Evolutionary conservation across 164 flowering plant genomes (phyloP).

Genomic region (Macadamia tetraphylla): DNA sequence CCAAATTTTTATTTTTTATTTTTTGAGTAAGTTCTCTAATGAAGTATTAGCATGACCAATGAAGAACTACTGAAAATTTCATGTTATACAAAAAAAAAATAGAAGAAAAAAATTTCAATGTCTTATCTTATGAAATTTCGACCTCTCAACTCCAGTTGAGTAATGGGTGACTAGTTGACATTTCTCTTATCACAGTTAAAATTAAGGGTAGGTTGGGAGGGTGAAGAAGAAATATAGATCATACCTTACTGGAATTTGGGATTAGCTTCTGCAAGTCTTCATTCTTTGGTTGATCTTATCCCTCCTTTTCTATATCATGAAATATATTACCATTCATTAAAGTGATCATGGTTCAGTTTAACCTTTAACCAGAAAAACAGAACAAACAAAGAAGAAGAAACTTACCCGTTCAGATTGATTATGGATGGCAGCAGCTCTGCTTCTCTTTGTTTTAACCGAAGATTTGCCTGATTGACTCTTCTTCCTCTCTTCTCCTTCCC

Average conservation of each 20-base stretch:
- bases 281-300: conserved; percentile 85
- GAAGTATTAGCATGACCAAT: too few species aligned
- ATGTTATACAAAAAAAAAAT: not conserved
- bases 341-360: too few species aligned
- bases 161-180: too few species aligned
- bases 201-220: too few species aligned
- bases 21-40: too few species aligned
- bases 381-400: not conserved
- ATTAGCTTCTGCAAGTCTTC: conserved; percentile 89
- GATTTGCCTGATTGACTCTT: conserved; percentile 39
- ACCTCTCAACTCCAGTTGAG: too few species aligned
- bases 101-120: too few species aligned
- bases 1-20: too few species aligned
- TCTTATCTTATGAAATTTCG: too few species aligned
- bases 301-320: conserved; percentile 65
- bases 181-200: too few species aligned
- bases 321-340: not conserved
- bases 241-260: conserved; percentile 89
- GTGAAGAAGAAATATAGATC: not conserved
- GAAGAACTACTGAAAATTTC: too few species aligned
- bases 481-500: conserved; percentile 30
- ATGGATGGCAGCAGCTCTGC: conserved; percentile 82
- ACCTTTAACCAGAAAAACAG: not conserved
- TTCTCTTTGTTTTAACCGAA: conserved; percentile 51
- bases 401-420: conserved; percentile 87